Evolutionary conservation across 176 grass and related monocot genomes (phyloP), one percentile per base, ranked within the genome.

Genomic region (Aechmea fasciata): DNA sequence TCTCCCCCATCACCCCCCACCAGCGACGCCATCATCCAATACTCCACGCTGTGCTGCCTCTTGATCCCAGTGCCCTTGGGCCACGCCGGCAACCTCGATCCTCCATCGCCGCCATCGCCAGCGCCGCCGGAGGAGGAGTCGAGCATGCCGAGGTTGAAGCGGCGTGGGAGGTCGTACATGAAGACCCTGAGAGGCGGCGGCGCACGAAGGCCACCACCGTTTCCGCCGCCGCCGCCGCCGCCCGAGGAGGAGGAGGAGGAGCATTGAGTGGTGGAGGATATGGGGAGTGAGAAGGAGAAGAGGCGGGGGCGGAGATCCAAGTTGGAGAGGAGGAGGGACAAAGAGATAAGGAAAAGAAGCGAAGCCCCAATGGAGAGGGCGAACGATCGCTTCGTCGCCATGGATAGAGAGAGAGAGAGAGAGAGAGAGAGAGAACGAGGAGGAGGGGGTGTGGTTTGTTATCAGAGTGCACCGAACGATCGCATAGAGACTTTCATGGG

Each of bases 11-110:
- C 69, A 10, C 61, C 24, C 13, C 82, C 11, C 14, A 77, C 4
- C 18, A 96, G 81, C 53, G 93, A 97, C 17, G 68, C 86, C 93
- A 92, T 97, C 93, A 97, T 90, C 88, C 88, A 97, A 78, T 97
- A 92, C 82, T 92, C 89, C 49, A 92, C 89, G 72, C 93, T 90
- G 81, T 97, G 93, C 86, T 90, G 93, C 73, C 83, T 79, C 77
- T 71, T 90, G 74, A 97, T 75, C 71, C 93, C 86, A 22, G 83
- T 67, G 23, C 78, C 76, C 57, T 67, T 66, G 19, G 93, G 89
- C 86, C 93, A 97, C 12, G 75, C 59, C 71, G 89, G 89, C 63
- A 97, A 81, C 8, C 24, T 22, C 8, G 13, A 54, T 13, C 51
- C 18, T 19, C 33, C 52, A 17, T 24, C 62, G 9, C 28, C 75